Base-by-base conservation (phyloP, 2,329 filamentous ascomycete genomes). In the Neofusicoccum umdonicola region DNA sequence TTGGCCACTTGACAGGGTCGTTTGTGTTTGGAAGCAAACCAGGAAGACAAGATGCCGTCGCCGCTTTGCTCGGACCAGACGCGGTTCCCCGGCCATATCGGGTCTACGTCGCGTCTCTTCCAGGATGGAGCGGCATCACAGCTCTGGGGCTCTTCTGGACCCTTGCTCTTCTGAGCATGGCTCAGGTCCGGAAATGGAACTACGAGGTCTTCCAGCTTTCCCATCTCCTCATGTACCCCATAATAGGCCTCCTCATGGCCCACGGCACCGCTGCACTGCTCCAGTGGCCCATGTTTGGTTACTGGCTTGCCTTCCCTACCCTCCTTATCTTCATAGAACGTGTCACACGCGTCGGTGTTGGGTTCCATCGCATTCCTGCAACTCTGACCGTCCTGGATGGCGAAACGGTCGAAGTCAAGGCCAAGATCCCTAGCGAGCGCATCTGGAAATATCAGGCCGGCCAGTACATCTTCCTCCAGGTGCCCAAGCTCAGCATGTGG, bases 131-230 rank as follows among this genome's bases (percentile, higher is more conserved):
- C 0, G 84, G 85, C 0, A 71, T 87, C 3, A 78, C 78, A 0
- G 79, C 80, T 0, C 73, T 87, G 0, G 77, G 79, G 0, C 75
- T 84, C 0, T 84, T 86, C 71, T 86, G 82, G 65, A 68, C 80
- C 0, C 75, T 87, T 0, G 78, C 79, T 0, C 64, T 81, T 0
- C 70, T 85, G 39, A 84, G 82, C 63, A 80, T 84, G 66, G 84
- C 85, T 0, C 77, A 76, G 35, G 76, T 87, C 0, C 77, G 84
- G 0, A 80, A 75, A 13, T 80, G 80, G 78, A 84, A 79, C 67
- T 86, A 86, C 61, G 83, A 87, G 67, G 68, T 85, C 19, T 87
- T 87, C 66, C 84, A 87, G 67, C 74, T 86, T 0, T 82, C 81
- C 0, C 85, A 87, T 67, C 66, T 87, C 6, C 79, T 87, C 42